phyloP scores from a whole-genome alignment of 2,329 filamentous ascomycete species.

The Coccinonectria pachysandricola region DNA sequence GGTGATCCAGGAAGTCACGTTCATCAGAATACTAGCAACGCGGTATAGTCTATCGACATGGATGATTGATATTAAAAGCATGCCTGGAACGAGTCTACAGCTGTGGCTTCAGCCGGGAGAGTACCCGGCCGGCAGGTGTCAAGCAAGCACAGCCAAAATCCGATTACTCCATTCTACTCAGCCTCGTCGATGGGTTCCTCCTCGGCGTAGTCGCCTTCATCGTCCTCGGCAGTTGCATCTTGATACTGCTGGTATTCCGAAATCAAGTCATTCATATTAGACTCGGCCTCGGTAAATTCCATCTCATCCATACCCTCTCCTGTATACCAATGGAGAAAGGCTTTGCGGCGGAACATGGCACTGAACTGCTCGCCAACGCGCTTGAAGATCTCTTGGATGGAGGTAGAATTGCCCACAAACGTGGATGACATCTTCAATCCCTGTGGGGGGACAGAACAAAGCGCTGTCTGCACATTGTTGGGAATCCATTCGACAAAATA shows the following conservation, averaged over 20 bases:
- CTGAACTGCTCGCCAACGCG: constrained; percentile 98
- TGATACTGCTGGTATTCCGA: constrained; percentile 99
- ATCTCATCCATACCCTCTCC: constrained; percentile 99
- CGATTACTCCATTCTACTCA: not conserved
- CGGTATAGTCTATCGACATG: no score
- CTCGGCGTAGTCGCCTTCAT: constrained; percentile 88
- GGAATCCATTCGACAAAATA: constrained; percentile 99
- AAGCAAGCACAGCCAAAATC: no score
- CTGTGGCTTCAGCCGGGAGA: no score
- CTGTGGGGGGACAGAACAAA: constrained; percentile 94
- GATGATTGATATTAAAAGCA: no score
- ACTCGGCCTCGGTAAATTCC: constrained; percentile 99
- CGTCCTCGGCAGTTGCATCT: constrained; percentile 91
- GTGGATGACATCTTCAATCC: constrained; percentile 98
- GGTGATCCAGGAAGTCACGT: no score
- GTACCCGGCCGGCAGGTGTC: no score
- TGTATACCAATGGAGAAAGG: constrained; percentile 99
- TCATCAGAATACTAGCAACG: no score
- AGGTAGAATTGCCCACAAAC: constrained; percentile 97
- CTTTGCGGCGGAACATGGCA: constrained; percentile 99
- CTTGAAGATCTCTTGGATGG: constrained; percentile 99
- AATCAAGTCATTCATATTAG: constrained; percentile 99
- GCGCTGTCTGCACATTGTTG: constrained; percentile 98
- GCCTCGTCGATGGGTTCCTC: no score
- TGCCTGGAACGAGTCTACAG: no score